A percentile compares a stretch with the other conserved stretches of the same genome.
These are phyloP conservation scores for Anisodus tanguticus DNA, from an alignment of 257 asterid genomes.

Conservation along the genomic window DNA sequence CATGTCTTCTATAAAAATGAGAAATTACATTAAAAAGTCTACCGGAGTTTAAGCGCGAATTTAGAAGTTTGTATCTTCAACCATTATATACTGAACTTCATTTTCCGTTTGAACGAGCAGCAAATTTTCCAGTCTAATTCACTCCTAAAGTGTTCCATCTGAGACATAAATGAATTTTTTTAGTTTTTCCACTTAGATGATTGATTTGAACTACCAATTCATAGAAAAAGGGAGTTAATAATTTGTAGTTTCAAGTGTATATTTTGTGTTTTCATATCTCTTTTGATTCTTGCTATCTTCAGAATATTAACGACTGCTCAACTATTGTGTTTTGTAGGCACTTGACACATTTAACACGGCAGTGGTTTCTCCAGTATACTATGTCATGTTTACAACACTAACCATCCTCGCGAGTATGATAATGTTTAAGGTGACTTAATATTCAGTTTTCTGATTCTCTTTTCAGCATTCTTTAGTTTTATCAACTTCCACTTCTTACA, in stretches of 20 bases:
- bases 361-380: conserved; percentile 49
- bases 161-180: background rate
- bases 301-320: too few relatives aligned
- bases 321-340: conserved; percentile 36
- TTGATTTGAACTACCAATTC: background rate
- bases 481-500: conserved; percentile 5
- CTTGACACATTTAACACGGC: conserved; percentile 47
- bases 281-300: background rate
- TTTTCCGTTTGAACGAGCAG: background rate
- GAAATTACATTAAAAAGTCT: background rate
- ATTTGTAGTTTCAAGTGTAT: background rate
- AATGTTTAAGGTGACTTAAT: conserved; percentile 47
- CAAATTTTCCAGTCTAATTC: background rate
- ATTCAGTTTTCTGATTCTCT: background rate
- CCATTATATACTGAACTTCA: background rate
- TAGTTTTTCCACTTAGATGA: background rate
- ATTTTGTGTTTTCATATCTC: background rate
- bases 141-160: background rate
- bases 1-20: background rate
- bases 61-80: background rate
- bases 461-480: background rate
- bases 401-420: conserved; percentile 51
- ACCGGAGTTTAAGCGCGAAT: background rate
- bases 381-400: conserved; percentile 50
- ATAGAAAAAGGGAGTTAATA: background rate